Base-by-base conservation (phyloP, 1,284 basidiomycete species). In the Leccinum discolor region DNA sequence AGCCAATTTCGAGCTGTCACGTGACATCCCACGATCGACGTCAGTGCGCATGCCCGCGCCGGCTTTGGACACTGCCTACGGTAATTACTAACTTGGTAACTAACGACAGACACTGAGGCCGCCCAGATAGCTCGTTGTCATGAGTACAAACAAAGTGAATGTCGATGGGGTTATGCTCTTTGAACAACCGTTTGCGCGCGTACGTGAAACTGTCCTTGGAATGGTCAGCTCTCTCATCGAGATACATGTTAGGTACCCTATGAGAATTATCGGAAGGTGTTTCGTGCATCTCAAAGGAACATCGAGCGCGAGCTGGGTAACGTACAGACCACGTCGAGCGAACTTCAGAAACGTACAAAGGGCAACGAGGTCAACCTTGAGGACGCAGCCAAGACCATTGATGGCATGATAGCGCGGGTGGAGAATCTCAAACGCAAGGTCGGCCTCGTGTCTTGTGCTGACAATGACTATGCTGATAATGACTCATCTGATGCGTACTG, bases 361-460 rank as follows among this genome's bases (percentile, higher is more conserved):
- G 72, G 76, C 26, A 79, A 80, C 12, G 77, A 71, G 35, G 77
- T 82, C 57, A 75, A 79, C 61, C 72, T 80, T 10, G 83, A 85
- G 60, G 89, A 89, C n/a, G 82, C 85, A 1, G 69, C 87, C 60
- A 84, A 84, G 68, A 79, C 84, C 7, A 81, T 96, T 57, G 92
- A 96, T 68, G 81, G 79, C 2, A 92, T 96, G 87, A 90, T 95
- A 67, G 82, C 82, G 52, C 85, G 87, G 64, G 87, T 93, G 59
- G 88, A 92, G 77, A 86, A 82, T 64, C 81, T 96, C 65, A 95
- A 95, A 80, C 86, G 88, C 73, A 96, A 95, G 86, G 92, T 93
- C 65, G 70, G 62, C 62, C 63, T 66, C 69, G 52, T 74, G 67
- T 68, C 35, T 40, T 64, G 63, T 59, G 67, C 42, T 59, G 61